A percentile compares a stretch with the other conserved stretches of the same genome.
Evolutionary conservation across 352 stramenopile genomes (phyloP).

Genomic region (Peronospora tabacina): DNA sequence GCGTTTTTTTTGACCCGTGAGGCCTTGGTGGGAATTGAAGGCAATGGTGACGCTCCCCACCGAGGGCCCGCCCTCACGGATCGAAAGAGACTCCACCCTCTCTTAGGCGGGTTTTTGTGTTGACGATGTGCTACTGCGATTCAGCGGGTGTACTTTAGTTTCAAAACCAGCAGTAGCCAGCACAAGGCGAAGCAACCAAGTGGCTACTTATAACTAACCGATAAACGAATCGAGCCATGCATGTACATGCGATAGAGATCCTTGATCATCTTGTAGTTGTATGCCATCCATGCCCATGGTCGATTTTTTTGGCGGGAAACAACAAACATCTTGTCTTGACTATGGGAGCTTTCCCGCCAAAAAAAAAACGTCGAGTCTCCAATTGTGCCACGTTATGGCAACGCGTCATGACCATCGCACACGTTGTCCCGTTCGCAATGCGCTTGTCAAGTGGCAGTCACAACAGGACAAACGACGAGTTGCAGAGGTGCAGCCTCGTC

Average conservation of each 20-base stretch:
- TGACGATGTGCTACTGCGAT: constrained; percentile 25
- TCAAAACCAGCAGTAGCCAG: constrained; percentile 19
- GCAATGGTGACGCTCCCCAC: constrained; percentile 28
- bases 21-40: constrained; percentile 30
- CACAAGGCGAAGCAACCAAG: constrained; percentile 15
- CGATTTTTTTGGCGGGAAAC: constrained; percentile 10
- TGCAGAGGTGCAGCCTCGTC: constrained; percentile 13
- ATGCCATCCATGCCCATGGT: background rate
- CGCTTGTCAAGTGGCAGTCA: constrained; percentile 28
- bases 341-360: constrained; percentile 9
- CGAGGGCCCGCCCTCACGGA: constrained; percentile 33
- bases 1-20: constrained; percentile 52
- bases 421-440: constrained; percentile 22
- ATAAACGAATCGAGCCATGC: constrained; percentile 25
- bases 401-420: constrained; percentile 13
- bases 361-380: constrained; percentile 12
- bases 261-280: background rate
- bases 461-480: constrained; percentile 22
- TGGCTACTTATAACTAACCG: constrained; percentile 20
- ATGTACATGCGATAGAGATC: constrained; percentile 11
- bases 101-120: constrained; percentile 24
- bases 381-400: constrained; percentile 13
- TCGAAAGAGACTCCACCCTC: constrained; percentile 25
- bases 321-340: constrained; percentile 15
- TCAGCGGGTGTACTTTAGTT: constrained; percentile 38